A percentile compares a stretch with the other conserved stretches of the same genome.
These are phyloP conservation scores for Trichomonas vaginalis DNA, from an alignment of 208 protist species.

Conservation along the genomic window DNA sequence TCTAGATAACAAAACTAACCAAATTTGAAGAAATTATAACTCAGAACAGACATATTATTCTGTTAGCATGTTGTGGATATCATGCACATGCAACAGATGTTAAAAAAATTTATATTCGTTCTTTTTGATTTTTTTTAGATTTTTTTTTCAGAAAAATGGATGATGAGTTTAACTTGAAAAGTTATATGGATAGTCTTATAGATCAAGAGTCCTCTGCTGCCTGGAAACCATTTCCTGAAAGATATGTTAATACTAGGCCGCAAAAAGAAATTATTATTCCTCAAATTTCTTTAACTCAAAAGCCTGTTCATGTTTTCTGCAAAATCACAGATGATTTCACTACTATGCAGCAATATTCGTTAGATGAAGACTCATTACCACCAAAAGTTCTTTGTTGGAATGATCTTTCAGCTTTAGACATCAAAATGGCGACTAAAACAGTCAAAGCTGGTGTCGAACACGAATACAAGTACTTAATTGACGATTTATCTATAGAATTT, in stretches of 20 bases:
- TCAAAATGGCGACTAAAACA: neutral
- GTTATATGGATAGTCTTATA: neutral
- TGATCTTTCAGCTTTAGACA: neutral
- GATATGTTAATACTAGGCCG: neutral
- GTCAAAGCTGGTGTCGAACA: neutral
- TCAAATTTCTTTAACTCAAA: neutral
- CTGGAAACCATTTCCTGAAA: neutral
- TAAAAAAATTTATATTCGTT: too few species aligned
- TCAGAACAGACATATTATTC: too few species aligned
- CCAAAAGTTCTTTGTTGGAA: slow-evolving; percentile 13
- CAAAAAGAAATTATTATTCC: neutral
- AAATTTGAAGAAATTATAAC: too few species aligned
- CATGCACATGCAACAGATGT: too few species aligned
- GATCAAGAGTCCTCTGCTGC: neutral
- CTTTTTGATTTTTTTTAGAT: too few species aligned
- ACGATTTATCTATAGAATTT: neutral
- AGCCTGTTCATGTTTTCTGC: neutral
- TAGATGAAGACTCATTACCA: slow-evolving; percentile 13
- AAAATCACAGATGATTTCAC: slow-evolving; percentile 1
- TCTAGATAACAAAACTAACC: too few species aligned
- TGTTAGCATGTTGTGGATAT: too few species aligned
- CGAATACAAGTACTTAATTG: neutral
- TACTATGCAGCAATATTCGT: neutral
- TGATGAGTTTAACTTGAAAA: neutral
- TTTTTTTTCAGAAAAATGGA: too few species aligned